Base-by-base conservation (phyloP, 2,329 filamentous ascomycete genomes). In the Fusarium sp. region DNA sequence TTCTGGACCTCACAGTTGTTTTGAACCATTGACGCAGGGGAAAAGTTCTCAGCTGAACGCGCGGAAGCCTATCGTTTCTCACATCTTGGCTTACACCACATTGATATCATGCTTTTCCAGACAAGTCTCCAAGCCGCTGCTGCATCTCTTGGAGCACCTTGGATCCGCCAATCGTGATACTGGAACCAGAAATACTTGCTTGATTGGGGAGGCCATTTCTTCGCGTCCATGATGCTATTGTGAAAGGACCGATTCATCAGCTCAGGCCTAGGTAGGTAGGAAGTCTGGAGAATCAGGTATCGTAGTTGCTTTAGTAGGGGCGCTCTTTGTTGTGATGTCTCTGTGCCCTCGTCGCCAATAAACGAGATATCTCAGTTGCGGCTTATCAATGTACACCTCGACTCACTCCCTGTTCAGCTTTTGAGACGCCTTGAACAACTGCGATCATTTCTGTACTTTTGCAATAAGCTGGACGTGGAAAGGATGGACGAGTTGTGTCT, bases 331-430 rank as follows among this genome's bases (percentile, higher is more conserved):
- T 82, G 82, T 65, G 81, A 84, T 44, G 35, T 83, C 14, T 62
- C 79, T 18, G 33, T 79, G 15, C 67, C 66, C 17, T 64, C 70
- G 7, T 38, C n/a, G 17, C 41, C 26, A 24, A 36, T 38, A 45
- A 58, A 70, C 28, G 39, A 49, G 31, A 49, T 49, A 49, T 57
- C 44, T 31, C 70, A 51, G 72, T 36, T 56, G 80, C 79, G 79
- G 13, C 76, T 84, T n/a, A 60, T 82, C 61, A 84, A 85, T 38
- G 81, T 85, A 18, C 82, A 85, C 59, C 76, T 85, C 14, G 82
- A 85, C 66, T 84, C 81, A 3, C 77, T 81, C 10, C 62, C 75
- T 0, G 66, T 80, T 26, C 44, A 72, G 11, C 79, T 79, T 6
- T 82, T 77, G n/a, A 68, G 58, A 9, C 79, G 83, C 9, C 80